Base-by-base conservation (phyloP, 345 rosid species). In the Aquilaria yunnanensis region DNA sequence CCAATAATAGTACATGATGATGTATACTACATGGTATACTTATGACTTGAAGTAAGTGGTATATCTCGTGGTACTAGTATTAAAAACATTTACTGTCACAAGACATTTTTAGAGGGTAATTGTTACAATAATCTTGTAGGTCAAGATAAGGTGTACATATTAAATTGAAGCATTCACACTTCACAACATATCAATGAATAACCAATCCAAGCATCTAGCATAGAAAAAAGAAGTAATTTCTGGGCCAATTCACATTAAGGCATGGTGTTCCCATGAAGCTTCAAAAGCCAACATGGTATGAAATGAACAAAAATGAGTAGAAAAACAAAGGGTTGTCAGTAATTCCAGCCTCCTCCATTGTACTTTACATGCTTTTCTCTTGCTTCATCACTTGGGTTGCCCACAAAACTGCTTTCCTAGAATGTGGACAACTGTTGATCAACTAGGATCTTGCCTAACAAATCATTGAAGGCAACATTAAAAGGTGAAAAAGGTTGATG, bases 381-480 rank as follows among this genome's bases (percentile, higher is more conserved):
- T n/a, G 29, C 10, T 41, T 48, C 57, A 31, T 51, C 57, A 6
- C 45, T 37, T 29, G 45, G 60, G 60, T 72, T 72, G 47, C 71
- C 75, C 33, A 32, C 4, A 41, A 41, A 67, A 13, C 32, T 11
- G 12, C 14, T 51, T 45, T 53, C 57, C 5, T 52, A 0, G 9
- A 72, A 72, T 33, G 76, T 72, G 5, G 43, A 47, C n/a, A 67
- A 13, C 1, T 67, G 76, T 32, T 48, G 37, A 23, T n/a, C 61
- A 10, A 14, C 53, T 16, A 16, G 23, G 23, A 16, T 16, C 23
- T 16, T 16, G 23, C 23, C 23, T 16, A 0, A 16, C 23, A 16
- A 16, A 16, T 16, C 23, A 16, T 16, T 16, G 23, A 16, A 16
- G 23, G 23, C 23, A 16, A 16, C 77, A 41, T 5, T 34, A 16